phyloP scores from a whole-genome alignment of 805 yeast species.

The Metschnikowia gelsemii region DNA sequence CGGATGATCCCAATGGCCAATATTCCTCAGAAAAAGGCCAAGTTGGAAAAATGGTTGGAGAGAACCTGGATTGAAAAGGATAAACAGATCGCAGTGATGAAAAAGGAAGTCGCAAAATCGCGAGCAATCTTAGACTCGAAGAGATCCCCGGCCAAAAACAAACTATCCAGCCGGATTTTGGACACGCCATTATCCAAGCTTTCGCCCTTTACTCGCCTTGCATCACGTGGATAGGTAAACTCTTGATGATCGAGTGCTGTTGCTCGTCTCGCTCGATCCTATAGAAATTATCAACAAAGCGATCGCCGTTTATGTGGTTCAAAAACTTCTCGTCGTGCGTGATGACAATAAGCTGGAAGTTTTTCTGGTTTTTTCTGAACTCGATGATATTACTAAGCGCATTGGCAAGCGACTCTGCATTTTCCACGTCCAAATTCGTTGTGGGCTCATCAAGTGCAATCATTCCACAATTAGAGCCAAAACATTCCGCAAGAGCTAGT shows the following conservation, averaged over 20 bases:
- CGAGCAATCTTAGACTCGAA: too few relatives aligned
- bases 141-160: background rate
- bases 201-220: constrained; percentile 27
- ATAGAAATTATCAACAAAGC: constrained; percentile 84
- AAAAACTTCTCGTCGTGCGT: constrained; percentile 95
- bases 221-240: constrained; percentile 42
- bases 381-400: constrained; percentile 75
- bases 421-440: constrained; percentile 87
- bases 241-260: constrained; percentile 72
- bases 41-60: constrained; percentile 76
- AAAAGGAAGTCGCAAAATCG: too few relatives aligned
- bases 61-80: constrained; percentile 72
- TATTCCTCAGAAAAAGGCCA: constrained; percentile 52
- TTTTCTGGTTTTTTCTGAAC: constrained; percentile 70
- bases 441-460: constrained; percentile 98
- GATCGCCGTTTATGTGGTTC: constrained; percentile 77
- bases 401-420: constrained; percentile 81
- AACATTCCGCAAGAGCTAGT: constrained; percentile 90
- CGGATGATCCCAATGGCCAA: constrained; percentile 46
- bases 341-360: constrained; percentile 91
- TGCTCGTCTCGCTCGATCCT: constrained; percentile 76
- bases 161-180: background rate
- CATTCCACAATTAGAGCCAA: constrained; percentile 92
- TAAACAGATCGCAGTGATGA: constrained; percentile 21
- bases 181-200: constrained; percentile 7